phyloP scores from a whole-genome alignment of 805 yeast genomes.

The Phaffomyces opuntiae region DNA sequence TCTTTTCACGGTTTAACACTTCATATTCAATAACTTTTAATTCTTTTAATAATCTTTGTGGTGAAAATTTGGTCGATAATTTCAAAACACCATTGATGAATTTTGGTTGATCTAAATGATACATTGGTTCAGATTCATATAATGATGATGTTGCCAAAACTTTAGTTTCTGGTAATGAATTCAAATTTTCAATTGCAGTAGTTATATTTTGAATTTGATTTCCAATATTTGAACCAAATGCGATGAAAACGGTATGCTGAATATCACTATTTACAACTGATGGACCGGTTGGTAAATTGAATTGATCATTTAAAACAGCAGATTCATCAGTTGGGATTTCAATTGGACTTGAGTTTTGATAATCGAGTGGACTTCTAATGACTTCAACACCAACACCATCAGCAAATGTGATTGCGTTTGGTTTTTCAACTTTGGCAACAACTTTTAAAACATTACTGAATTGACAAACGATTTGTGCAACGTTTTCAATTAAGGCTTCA shows the following conservation, averaged over 20 bases:
- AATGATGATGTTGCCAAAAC: constrained; percentile 66
- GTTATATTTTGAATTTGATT: constrained; percentile 56
- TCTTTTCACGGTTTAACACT: constrained; percentile 61
- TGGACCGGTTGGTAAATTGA: constrained; percentile 13
- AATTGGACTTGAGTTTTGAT: constrained; percentile 22
- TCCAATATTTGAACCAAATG: constrained; percentile 89
- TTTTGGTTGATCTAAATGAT: constrained; percentile 67
- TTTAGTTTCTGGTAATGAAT: constrained; percentile 25
- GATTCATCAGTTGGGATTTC: constrained; percentile 2
- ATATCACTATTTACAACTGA: not conserved
- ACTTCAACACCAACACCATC: constrained; percentile 88
- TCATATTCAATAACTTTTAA: constrained; percentile 77
- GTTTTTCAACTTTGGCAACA: constrained; percentile 66
- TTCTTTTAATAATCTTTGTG: constrained; percentile 52
- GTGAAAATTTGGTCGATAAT: constrained; percentile 52
- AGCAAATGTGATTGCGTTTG: constrained; percentile 81
- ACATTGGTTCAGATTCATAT: constrained; percentile 92
- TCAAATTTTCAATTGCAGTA: constrained; percentile 44
- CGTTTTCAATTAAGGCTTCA: constrained; percentile 78
- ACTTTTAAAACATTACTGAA: constrained; percentile 32
- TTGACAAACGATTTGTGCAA: constrained; percentile 51
- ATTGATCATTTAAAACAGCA: constrained; percentile 1
- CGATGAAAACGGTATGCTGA: constrained; percentile 57
- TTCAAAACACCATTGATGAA: constrained; percentile 81
- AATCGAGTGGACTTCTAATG: constrained; percentile 37